Percentiles rank a stretch among this genome's conserved stretches.
These are phyloP conservation scores for Coemansia sp. DNA, from an alignment of 192 early-diverging fungal species.

Conservation along the genomic window DNA sequence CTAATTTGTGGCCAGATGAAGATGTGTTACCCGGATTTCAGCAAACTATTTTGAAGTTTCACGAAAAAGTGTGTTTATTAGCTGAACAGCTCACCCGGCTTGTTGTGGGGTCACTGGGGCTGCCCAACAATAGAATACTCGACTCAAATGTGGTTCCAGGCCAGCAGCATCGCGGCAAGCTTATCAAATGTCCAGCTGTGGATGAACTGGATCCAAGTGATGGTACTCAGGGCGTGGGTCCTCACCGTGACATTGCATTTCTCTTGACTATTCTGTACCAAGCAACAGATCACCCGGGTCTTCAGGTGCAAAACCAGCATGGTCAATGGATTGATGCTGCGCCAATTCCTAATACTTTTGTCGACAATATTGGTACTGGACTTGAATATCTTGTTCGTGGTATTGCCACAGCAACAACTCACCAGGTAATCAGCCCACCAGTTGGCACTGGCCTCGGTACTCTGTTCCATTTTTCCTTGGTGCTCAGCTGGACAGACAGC, in stretches of 20 bases:
- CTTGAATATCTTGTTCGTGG: constrained; percentile 58
- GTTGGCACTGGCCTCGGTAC: constrained; percentile 52
- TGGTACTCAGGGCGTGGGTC: constrained; percentile 53
- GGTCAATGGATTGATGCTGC: constrained; percentile 65
- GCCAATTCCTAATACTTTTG: constrained; percentile 59
- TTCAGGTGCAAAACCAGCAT: constrained; percentile 62
- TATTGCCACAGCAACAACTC: constrained; percentile 57
- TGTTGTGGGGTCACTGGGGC: constrained; percentile 52
- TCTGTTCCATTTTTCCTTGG: constrained; percentile 63
- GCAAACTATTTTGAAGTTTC: constrained; percentile 38
- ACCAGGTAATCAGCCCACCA: constrained; percentile 59
- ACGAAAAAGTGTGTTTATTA: constrained; percentile 40
- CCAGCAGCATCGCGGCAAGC: constrained; percentile 25
- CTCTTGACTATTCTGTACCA: constrained; percentile 60
- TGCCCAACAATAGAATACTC: constrained; percentile 36
- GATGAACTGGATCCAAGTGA: constrained; percentile 19
- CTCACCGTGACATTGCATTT: constrained; percentile 50
- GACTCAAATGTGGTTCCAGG: constrained; percentile 12
- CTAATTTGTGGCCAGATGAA: constrained; percentile 62
- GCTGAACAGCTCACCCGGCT: constrained; percentile 52
- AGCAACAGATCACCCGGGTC: constrained; percentile 56
- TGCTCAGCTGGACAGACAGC: constrained; percentile 36
- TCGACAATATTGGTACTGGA: constrained; percentile 67
- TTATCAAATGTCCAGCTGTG: constrained; percentile 31
- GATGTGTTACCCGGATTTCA: constrained; percentile 49